These are phyloP conservation scores for Patellifolia procumbens DNA, from an alignment of 179 eudicot genomes.

Conservation along the genomic window DNA sequence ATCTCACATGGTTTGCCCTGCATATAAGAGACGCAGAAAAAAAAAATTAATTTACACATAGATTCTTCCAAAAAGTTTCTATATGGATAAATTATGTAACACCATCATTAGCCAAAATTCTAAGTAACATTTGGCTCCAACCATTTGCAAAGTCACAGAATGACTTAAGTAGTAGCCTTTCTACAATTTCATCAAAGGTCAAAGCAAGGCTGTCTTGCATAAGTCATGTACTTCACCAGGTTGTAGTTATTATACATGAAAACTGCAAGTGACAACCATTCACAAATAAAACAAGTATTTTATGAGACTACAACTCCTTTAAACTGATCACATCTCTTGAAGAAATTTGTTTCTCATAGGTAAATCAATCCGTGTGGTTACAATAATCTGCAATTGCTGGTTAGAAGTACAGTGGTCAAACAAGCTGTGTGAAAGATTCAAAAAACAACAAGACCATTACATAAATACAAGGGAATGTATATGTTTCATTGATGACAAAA, in stretches of 20 bases:
- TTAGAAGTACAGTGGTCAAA: not conserved
- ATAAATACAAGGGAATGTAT: not conserved
- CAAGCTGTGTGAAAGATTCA: not conserved
- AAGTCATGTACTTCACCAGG: not conserved
- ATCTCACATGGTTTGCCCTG: constrained; percentile 42
- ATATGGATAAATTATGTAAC: not conserved
- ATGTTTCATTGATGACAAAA: not conserved
- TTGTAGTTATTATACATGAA: not conserved
- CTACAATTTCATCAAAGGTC: not conserved
- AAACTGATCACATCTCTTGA: not conserved
- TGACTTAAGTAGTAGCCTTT: not conserved
- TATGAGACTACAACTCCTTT: constrained; percentile 1
- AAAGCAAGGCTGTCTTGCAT: not conserved
- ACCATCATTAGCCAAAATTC: constrained; percentile 11
- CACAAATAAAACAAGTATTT: not conserved
- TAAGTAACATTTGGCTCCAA: not conserved
- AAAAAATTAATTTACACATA: not conserved
- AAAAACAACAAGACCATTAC: not conserved
- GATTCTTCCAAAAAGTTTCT: not conserved
- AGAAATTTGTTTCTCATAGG: not conserved
- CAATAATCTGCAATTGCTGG: not conserved
- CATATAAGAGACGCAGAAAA: constrained; percentile 7
- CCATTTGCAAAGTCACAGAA: not conserved
- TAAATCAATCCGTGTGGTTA: not conserved
- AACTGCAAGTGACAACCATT: not conserved